Evolutionary conservation across 805 yeast species (phyloP), one percentile per base, ranked within the genome.

Genomic region (Priceomyces medius): DNA sequence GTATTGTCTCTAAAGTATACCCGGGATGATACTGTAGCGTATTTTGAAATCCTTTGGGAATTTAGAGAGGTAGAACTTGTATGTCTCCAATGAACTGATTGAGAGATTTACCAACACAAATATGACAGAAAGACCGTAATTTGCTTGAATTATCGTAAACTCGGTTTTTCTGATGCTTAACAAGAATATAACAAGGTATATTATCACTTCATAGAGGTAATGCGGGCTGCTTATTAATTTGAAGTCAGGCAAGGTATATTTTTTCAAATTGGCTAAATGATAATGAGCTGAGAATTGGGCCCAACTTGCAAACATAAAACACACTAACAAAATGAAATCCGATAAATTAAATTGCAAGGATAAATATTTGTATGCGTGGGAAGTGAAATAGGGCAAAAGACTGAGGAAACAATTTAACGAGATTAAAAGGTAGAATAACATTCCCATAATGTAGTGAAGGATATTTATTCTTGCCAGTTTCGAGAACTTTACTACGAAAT

Each of bases 391-490:
- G 12, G 51, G 53, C 20, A 42, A 21, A n/a, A 54, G 31, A 4
- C 52, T 47, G 13, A 52, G 37, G 26, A 63, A 58, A 19, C 66
- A 48, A 17, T 70, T 71, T 7, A 72, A 20, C 40, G 78, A 71
- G 7, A 81, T 62, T 1, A 74, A 56, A 0, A 76, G 41, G 48
- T 85, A 85, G 52, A 79, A 84, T 50, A 71, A 66, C 3, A 83
- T 24, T 0, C 93, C 95, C 3, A 76, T 83, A 1, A 80, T 37
- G 51, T 84, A 85, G 59, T 85, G 93, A 1, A 79, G 66, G 27
- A 83, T 51, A 53, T 84, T 82, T 68, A 85, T 85, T 44, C 71
- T 71, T 2, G 88, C 71, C 1, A 53, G 52, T 2, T 56, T 33
- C 3, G 74, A 66, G 55, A 74, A 80, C 27, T 68, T 75, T 28